Evolutionary conservation across 208 protist species (phyloP).

Genomic region (Porcisia hertigi): DNA sequence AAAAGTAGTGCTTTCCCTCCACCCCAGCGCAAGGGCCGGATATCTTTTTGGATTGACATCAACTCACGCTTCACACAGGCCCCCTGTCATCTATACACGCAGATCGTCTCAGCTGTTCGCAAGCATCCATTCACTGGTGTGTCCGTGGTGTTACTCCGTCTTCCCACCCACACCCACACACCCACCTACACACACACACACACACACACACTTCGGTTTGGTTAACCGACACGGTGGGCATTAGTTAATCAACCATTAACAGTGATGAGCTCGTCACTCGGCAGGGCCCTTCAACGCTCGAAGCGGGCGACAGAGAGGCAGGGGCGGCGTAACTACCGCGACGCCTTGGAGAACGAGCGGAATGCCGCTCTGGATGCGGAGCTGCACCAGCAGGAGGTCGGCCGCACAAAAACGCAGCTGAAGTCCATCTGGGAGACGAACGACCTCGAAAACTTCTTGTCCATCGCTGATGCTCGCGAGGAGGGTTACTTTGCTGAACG

Average conservation of each 20-base stretch:
- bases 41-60: background rate
- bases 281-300: constrained; percentile 77
- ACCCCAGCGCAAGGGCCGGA: background rate
- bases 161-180: no score
- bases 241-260: background rate
- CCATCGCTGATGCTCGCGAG: constrained; percentile 86
- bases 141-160: no score
- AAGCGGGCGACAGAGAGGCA: constrained; percentile 48
- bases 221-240: background rate
- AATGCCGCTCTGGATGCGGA: constrained; percentile 40
- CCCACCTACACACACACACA: background rate
- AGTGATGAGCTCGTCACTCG: constrained; percentile 58
- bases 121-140: no score
- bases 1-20: background rate
- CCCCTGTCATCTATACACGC: background rate
- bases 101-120: background rate
- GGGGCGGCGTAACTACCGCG: constrained; percentile 46
- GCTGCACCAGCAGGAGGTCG: constrained; percentile 40
- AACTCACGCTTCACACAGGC: background rate
- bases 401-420: constrained; percentile 35
- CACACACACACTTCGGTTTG: background rate
- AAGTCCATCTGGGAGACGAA: constrained; percentile 92
- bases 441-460: constrained; percentile 85
- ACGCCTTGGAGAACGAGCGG: constrained; percentile 52
- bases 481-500: constrained; percentile 84